Evolutionary conservation across 2,329 filamentous ascomycete genomes (phyloP).

Genomic region (Bipolaris cookei): DNA sequence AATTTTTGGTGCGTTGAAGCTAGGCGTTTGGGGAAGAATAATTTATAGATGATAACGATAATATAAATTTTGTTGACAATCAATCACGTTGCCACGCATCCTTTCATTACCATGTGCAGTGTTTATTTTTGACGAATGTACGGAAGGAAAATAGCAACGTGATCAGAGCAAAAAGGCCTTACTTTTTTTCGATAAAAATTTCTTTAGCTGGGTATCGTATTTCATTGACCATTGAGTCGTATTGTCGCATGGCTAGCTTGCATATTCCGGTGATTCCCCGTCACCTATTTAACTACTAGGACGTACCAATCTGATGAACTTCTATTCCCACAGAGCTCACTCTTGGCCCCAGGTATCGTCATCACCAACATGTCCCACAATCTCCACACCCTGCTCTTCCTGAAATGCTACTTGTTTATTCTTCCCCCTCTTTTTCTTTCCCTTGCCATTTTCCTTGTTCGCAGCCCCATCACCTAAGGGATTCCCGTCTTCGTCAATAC

Average conservation of each 20-base stretch:
- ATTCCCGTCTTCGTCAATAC: conserved; percentile 32
- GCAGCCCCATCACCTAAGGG: conserved; percentile 21
- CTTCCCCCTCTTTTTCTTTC: conserved; percentile 43
- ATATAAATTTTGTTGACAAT: no score
- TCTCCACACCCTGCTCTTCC: conserved; percentile 40
- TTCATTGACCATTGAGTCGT: background rate
- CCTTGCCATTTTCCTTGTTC: conserved; percentile 32
- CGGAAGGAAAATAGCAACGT: no score
- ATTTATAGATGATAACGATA: background rate
- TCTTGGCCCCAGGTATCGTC: conserved; percentile 37
- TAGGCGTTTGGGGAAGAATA: background rate
- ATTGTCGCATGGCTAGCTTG: background rate
- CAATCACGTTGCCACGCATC: no score
- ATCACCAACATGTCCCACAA: conserved; percentile 37
- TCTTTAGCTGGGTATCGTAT: conserved; percentile 2
- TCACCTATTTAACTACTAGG: background rate
- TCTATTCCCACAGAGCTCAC: background rate
- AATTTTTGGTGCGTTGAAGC: background rate
- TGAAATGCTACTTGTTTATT: conserved; percentile 36
- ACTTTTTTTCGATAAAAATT: background rate
- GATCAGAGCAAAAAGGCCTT: background rate
- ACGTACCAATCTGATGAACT: background rate
- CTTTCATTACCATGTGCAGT: background rate
- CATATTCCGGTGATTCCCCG: background rate
- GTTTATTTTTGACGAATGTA: background rate